phyloP scores from a whole-genome alignment of 768 basidiomycete genomes.

The Phaffia australis region DNA sequence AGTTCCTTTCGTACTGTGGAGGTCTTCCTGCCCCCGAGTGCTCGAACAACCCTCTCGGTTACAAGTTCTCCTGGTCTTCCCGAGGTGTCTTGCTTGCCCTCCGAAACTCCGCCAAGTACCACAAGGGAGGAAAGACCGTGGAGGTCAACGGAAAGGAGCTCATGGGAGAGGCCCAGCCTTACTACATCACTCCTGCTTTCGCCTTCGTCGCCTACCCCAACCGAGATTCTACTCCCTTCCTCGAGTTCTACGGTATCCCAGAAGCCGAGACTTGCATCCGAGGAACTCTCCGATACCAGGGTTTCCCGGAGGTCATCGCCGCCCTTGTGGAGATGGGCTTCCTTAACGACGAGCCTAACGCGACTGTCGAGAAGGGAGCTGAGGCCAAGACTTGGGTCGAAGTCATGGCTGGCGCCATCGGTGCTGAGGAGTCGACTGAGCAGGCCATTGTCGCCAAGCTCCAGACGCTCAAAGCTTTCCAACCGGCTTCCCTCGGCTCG shows the following conservation, averaged over 20 bases:
- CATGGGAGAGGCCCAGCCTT: conserved; percentile 81
- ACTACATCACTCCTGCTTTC: conserved; percentile 89
- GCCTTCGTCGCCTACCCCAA: conserved; percentile 97
- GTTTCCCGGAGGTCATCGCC: conserved; percentile 89
- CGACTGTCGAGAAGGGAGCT: conserved; percentile 54
- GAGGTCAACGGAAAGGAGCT: conserved; percentile 67
- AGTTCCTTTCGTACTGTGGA: conserved; percentile 90
- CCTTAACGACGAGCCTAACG: conserved; percentile 63
- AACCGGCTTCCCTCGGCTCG: conserved; percentile 47
- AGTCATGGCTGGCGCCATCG: conserved; percentile 62
- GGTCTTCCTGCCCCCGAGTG: conserved; percentile 87
- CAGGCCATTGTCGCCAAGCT: conserved; percentile 65
- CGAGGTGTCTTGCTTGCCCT: conserved; percentile 91
- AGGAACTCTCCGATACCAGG: conserved; percentile 88
- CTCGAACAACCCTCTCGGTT: conserved; percentile 88
- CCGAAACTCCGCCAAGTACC: conserved; percentile 76
- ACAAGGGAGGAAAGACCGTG: conserved; percentile 54
- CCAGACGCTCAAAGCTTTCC: conserved; percentile 56
- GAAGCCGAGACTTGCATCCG: conserved; percentile 87
- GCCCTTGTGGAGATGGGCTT: conserved; percentile 79
- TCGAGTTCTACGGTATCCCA: conserved; percentile 80
- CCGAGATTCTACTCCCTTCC: conserved; percentile 82
- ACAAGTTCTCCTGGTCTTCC: conserved; percentile 99
- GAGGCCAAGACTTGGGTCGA: conserved; percentile 70
- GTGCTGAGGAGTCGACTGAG: conserved; percentile 58